Evolutionary conservation across 441 rosid genomes (phyloP), one percentile per base, ranked within the genome.

Genomic region (Adansonia rubrostipa): DNA sequence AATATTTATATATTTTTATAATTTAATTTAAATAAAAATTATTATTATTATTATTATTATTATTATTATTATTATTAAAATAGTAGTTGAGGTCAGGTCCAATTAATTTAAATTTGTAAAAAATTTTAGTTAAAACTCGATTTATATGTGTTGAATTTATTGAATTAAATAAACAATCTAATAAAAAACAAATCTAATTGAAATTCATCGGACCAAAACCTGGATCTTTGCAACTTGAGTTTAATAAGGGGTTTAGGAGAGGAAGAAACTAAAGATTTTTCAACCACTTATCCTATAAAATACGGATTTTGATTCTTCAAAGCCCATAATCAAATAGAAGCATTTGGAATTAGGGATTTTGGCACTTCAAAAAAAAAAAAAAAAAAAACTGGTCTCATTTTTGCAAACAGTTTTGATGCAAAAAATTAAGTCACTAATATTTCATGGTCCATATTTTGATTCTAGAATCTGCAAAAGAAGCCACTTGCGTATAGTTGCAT

Each of bases 381-480:
- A 57, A 50, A 9, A 11, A 50, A 57, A 17, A 10, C 60, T n/a
- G 20, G 60, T 54, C 9, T 54, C 60, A 54, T n/a, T 0, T 47
- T 47, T 47, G 9, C 9, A 47, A 2, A 47, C 10, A 47, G 15
- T 56, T 56, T 56, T 57, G 62, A 57, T 57, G 11, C 62, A 57
- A 57, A 57, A 57, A 57, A 17, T 3, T 19, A 64, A 6, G 45
- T 64, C 48, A 64, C 33, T 64, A 36, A 64, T 65, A 40, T 65
- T 42, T 65, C 2, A 42, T 44, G 51, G 50, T 65, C 24, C 48
- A 65, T n/a, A 42, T 3, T 65, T 42, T 40, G 48, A 65, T 42
- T 65, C 71, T 42, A 65, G 24, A 65, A 65, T 50, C 22, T n/a
- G 24, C 13, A n/a, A 42, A 14, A 40, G 71, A 40, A 65, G 71